phyloP scores from a whole-genome alignment of 2,329 filamentous ascomycete genomes.

The Alternaria viburni region DNA sequence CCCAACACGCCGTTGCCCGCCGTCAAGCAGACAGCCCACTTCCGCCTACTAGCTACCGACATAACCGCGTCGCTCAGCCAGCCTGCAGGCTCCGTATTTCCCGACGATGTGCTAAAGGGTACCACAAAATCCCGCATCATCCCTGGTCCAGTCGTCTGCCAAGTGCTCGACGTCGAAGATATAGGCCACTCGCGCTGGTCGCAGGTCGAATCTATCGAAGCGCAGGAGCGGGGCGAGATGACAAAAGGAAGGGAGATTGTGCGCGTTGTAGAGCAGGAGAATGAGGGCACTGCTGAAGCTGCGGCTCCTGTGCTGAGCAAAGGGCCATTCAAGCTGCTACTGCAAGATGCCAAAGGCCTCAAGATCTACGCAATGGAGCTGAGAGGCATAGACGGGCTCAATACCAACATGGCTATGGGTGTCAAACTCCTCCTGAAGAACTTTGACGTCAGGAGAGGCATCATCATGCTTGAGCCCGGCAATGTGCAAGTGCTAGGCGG shows the following conservation, averaged over 20 bases:
- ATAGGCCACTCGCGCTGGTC: slow-evolving; percentile 81
- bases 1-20: slow-evolving; percentile 69
- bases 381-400: slow-evolving; percentile 68
- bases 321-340: slow-evolving; percentile 78
- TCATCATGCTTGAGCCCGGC: slow-evolving; percentile 76
- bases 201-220: slow-evolving; percentile 82
- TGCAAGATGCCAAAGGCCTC: slow-evolving; percentile 76
- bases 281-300: slow-evolving; percentile 44
- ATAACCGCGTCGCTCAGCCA: slow-evolving; percentile 66
- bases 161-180: slow-evolving; percentile 87
- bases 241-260: slow-evolving; percentile 82
- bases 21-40: slow-evolving; percentile 78
- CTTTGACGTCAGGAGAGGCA: slow-evolving; percentile 73
- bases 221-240: slow-evolving; percentile 73
- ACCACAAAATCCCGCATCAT: slow-evolving; percentile 65
- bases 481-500: slow-evolving; percentile 80
- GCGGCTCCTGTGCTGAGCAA: slow-evolving; percentile 35
- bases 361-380: slow-evolving; percentile 78
- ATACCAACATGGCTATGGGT: slow-evolving; percentile 74
- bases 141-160: slow-evolving; percentile 70
- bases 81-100: slow-evolving; percentile 58
- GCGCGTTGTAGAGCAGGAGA: slow-evolving; percentile 65
- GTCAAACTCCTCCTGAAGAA: slow-evolving; percentile 77
- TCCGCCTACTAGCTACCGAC: slow-evolving; percentile 80
- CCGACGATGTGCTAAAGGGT: slow-evolving; percentile 62